phyloP scores from a whole-genome alignment of 768 basidiomycete genomes.

The Tylopilus sp. region DNA sequence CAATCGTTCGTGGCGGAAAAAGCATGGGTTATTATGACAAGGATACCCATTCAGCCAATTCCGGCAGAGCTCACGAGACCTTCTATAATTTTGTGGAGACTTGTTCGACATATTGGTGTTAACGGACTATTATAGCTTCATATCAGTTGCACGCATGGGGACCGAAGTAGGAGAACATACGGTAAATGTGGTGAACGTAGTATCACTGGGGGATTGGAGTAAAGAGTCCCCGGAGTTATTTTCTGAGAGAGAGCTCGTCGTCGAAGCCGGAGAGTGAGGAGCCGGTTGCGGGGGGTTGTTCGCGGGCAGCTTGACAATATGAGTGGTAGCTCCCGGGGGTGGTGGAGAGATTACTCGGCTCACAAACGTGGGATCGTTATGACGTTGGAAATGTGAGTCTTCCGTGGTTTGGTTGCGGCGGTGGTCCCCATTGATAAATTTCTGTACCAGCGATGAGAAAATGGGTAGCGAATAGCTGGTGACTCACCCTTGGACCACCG shows the following conservation, averaged over 20 bases:
- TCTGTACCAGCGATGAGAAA: constrained; percentile 2
- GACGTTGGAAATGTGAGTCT: neutral
- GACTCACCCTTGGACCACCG: constrained; percentile 5
- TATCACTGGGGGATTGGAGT: constrained; percentile 7
- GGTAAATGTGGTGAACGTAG: constrained; percentile 22
- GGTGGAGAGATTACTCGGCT: constrained; percentile 7
- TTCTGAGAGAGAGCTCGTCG: constrained; percentile 16
- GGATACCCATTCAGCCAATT: neutral
- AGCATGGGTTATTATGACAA: neutral
- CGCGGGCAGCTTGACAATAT: constrained; percentile 11
- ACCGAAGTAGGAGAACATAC: constrained; percentile 2
- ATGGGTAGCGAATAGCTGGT: neutral
- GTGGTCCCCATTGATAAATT: neutral
- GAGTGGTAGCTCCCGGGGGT: neutral
- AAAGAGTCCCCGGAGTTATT: constrained; percentile 15
- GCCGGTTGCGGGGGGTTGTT: neutral
- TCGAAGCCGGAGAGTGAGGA: constrained; percentile 14
- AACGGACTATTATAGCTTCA: constrained; percentile 13
- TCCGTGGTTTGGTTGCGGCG: neutral
- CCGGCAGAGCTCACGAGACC: neutral
- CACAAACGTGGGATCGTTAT: neutral
- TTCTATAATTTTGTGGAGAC: neutral
- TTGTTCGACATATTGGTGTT: constrained; percentile 9
- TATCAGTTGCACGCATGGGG: neutral
- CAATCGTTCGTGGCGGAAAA: constrained; percentile 6